phyloP scores from a whole-genome alignment of 306 rosid species.

The Urtica urens region DNA sequence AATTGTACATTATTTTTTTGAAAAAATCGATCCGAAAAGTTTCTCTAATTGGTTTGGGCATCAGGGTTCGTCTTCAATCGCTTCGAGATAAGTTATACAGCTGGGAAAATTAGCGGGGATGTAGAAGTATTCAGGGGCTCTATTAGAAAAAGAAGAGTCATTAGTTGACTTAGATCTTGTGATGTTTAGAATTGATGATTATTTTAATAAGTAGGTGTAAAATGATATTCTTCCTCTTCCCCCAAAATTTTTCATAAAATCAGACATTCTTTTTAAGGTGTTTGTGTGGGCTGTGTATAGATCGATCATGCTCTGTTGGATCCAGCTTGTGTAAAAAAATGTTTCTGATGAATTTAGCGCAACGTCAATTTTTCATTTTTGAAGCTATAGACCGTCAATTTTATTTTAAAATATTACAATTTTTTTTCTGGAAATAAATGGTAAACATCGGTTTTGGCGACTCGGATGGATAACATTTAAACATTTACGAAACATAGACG shows the following conservation, averaged over 20 bases:
- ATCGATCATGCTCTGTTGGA: slow-evolving; percentile 29
- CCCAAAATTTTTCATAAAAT: slow-evolving; percentile 20
- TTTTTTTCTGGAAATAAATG: no score
- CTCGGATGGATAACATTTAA: no score
- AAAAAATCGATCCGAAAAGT: slow-evolving; percentile 7
- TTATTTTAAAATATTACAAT: no score
- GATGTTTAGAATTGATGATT: slow-evolving; percentile 20
- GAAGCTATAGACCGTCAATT: no score
- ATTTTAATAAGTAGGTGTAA: slow-evolving; percentile 30
- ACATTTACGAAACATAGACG: no score
- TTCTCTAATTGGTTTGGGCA: slow-evolving; percentile 10
- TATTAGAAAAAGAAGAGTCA: slow-evolving; percentile 13
- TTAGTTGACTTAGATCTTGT: slow-evolving; percentile 31
- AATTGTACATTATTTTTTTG: slow-evolving; percentile 12
- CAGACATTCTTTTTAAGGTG: slow-evolving; percentile 16
- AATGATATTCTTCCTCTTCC: slow-evolving; percentile 21
- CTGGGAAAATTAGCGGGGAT: slow-evolving; percentile 4
- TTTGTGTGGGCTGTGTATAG: slow-evolving; percentile 44
- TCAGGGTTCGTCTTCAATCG: slow-evolving; percentile 10
- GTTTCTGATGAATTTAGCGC: background rate
- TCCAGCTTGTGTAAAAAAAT: slow-evolving; percentile 23
- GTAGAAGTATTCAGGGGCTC: slow-evolving; percentile 18
- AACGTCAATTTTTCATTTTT: background rate
- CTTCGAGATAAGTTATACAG: slow-evolving; percentile 2
- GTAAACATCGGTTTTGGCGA: no score